Base-by-base conservation (phyloP, 345 rosid species). In the Conringia planisiliqua region DNA sequence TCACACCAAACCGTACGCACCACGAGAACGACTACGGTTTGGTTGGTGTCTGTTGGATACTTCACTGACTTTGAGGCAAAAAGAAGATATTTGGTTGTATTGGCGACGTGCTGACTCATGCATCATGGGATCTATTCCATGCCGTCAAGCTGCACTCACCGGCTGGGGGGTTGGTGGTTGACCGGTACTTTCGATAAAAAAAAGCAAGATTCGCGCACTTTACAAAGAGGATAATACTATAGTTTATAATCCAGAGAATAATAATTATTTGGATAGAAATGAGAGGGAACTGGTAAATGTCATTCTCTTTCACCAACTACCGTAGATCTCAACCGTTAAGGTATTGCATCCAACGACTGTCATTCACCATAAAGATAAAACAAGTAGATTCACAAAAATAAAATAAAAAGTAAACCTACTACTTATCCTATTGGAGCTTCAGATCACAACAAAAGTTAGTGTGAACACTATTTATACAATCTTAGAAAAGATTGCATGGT, bases 91-190 rank as follows among this genome's bases (percentile, higher is more conserved):
- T 56, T 10, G 38, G 74, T 58, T 20, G 2, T 29, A 10, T 12
- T 20, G 42, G 52, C 39, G 46, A 54, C 77, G 63, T 63, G 62
- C 62, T 52, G 70, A 62, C 35, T 39, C 76, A 50, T 47, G 62
- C 54, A 26, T 32, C 35, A 55, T 40, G 5, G 8, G 32, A 50
- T 66, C 39, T 27, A 43, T 57, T 43, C 52, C 54, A 26, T 62
- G 84, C 63, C 73, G 35, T 75, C 74, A 60, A 73, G 72, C 72
- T 42, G 61, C 56, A 42, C 16, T 18, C 3, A 79, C 83, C 70
- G 80, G 73, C 39, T 10, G 55, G 71, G 55, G 71, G 80, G 82
- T 83, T 79, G 85, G 81, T 83, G 72, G 68, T 69, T 69, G 59
- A 84, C 83, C 70, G 80, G 77, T 59, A 10, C 33, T 68, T 60